Base-by-base conservation (phyloP, 129 eudicot genomes). In the Flaveria bidentis region DNA sequence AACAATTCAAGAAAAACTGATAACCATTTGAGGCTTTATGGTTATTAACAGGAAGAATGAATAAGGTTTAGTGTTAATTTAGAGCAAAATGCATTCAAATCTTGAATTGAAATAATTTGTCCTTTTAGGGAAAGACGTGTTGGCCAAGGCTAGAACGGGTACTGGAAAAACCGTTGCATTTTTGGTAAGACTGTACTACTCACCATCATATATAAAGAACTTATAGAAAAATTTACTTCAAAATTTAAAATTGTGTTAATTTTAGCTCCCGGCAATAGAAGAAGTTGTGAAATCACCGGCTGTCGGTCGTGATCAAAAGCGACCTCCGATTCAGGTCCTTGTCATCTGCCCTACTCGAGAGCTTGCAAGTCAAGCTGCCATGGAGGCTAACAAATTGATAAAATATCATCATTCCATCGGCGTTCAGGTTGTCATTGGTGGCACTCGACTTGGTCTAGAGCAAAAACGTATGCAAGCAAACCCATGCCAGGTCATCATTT, bases 101-200 rank as follows among this genome's bases (percentile, higher is more conserved):
- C 63, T 71, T 47, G 56, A 47, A 45, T 78, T 44, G 42, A 65
- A 33, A 76, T 65, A 53, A 12, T 66, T 50, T 16, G 52, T 42
- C 70, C 79, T 41, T 77, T 20, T 55, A 95, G 99, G 99, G 64
- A 95, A 95, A 86, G 99, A 95, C 76, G 97, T 95, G 17, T 62
- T 95, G 81, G 99, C 99, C 70, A 95, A 95, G 81, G 99, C 99
- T 72, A 91, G 80, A 82, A 95, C 99, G 25, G 99, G 99, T 73
- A 95, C 99, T 0, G 99, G 99, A 64, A 95, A 95, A 85, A 95
- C 99, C 10, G 97, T 95, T 23, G 99, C 99, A 39, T 95, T 95
- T 85, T 67, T 95, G 85, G 99, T 95, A 86, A 78, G 56, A 16
- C 10, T 10, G 12, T 60, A 56, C 53, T 73, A 15, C 71, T 51